A percentile compares a stretch with the other conserved stretches of the same genome.
Conservation (phyloP, 164 flowering plant species). For the Warburgia ugandensis region DNA sequence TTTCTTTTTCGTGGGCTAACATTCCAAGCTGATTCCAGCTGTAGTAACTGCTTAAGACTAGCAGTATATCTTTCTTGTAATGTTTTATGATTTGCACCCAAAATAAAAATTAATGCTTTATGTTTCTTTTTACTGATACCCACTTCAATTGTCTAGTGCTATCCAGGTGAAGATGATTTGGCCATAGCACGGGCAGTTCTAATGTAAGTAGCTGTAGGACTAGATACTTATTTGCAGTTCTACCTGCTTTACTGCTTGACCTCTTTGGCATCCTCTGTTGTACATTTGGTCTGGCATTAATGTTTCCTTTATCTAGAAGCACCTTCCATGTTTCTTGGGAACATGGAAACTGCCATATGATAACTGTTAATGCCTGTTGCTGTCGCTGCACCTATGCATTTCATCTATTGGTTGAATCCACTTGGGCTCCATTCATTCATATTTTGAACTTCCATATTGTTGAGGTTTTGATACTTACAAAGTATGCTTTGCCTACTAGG, state of each 20-base stretch:
- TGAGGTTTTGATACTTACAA: slow-evolving; percentile 3
- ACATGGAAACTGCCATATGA: too few relatives aligned
- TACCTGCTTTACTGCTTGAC: not conserved
- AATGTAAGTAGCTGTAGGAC: slow-evolving; percentile 42
- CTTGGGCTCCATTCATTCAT: too few relatives aligned
- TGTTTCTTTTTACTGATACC: slow-evolving; percentile 7
- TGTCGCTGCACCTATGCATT: too few relatives aligned
- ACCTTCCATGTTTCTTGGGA: too few relatives aligned
- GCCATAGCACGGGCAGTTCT: slow-evolving; percentile 87
- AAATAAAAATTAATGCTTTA: too few relatives aligned
- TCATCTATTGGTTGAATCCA: too few relatives aligned
- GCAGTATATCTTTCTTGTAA: too few relatives aligned
- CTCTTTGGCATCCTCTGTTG: not conserved
- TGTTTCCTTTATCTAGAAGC: not conserved
- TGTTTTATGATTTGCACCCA: too few relatives aligned
- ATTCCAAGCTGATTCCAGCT: too few relatives aligned
- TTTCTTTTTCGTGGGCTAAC: too few relatives aligned
- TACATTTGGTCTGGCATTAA: not conserved
- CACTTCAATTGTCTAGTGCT: slow-evolving; percentile 56
- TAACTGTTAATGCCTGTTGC: too few relatives aligned
- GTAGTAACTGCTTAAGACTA: too few relatives aligned
- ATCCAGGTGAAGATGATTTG: slow-evolving; percentile 97
- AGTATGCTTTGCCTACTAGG: slow-evolving; percentile 30
- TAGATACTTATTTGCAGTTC: not conserved
- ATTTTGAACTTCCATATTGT: not conserved